Percentiles rank a stretch among this genome's conserved stretches.
Evolutionary conservation across 2,329 filamentous ascomycete species (phyloP).

Genomic region (Atkinsonella texensis): DNA sequence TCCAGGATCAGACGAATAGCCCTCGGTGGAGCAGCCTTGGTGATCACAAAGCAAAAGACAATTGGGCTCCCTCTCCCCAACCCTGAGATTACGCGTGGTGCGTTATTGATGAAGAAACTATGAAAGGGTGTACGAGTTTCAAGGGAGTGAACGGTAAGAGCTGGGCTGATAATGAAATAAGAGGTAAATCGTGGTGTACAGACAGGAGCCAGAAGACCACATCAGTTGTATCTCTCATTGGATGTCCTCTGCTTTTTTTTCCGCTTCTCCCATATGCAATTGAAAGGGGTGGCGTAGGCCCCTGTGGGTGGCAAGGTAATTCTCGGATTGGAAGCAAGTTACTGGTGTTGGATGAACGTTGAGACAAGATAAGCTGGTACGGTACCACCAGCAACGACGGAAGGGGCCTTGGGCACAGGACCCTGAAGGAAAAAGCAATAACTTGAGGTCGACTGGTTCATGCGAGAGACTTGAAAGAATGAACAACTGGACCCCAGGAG

Average conservation of each 20-base stretch:
- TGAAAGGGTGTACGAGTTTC: not conserved
- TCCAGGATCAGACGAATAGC: not conserved
- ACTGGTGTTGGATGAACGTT: not conserved
- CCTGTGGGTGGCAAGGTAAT: slow-evolving; percentile 5
- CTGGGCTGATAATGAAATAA: not conserved
- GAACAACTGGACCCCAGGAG: not conserved
- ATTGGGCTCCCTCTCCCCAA: not conserved
- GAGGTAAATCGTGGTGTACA: not conserved
- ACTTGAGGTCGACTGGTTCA: not conserved
- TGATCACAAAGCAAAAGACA: not conserved
- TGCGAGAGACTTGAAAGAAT: not conserved
- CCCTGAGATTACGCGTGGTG: not conserved
- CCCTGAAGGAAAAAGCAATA: not conserved
- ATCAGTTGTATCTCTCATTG: slow-evolving; percentile 6
- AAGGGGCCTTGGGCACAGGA: not conserved
- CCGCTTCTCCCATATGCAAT: slow-evolving; percentile 5
- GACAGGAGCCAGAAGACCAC: not conserved
- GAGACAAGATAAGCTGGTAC: not conserved
- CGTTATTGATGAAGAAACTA: not conserved
- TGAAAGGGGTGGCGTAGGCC: slow-evolving; percentile 4
- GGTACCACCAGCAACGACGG: not conserved
- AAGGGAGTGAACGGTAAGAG: not conserved
- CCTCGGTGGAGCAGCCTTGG: not conserved
- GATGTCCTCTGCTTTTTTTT: not conserved
- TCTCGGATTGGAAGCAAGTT: not conserved